A percentile compares a stretch with the other conserved stretches of the same genome.
phyloP scores from a whole-genome alignment of 306 rosid species.

The Vachellia collinsii region DNA sequence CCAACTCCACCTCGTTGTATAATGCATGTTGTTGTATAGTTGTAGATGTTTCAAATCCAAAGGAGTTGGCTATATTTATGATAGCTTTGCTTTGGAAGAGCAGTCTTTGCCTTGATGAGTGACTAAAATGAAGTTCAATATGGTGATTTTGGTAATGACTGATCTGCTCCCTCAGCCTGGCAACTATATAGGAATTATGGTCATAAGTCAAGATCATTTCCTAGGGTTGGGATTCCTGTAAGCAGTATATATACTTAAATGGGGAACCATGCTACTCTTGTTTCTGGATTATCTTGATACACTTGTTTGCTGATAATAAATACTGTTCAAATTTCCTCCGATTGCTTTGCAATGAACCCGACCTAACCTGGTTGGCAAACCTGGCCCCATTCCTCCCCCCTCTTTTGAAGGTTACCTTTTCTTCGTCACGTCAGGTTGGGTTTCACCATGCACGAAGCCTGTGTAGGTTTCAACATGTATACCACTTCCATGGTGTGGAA shows the following conservation, averaged over 20 bases:
- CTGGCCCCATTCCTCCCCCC: background rate
- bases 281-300: slow-evolving; percentile 1
- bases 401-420: background rate
- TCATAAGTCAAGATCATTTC: too few relatives aligned
- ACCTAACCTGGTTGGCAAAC: background rate
- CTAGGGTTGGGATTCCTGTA: background rate
- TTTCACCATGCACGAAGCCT: background rate
- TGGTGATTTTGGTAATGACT: too few relatives aligned
- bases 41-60: slow-evolving; percentile 14
- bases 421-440: background rate
- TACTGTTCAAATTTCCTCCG: too few relatives aligned
- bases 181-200: background rate
- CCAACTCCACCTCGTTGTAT: too few relatives aligned
- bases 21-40: background rate
- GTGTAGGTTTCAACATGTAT: background rate
- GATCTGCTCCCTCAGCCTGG: too few relatives aligned
- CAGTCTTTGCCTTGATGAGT: too few relatives aligned
- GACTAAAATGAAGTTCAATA: too few relatives aligned
- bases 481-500: background rate
- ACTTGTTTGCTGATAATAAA: too few relatives aligned
- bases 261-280: slow-evolving; percentile 3
- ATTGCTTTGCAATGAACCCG: background rate
- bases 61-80: background rate
- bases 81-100: too few relatives aligned
- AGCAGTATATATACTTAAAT: background rate